phyloP scores from a whole-genome alignment of 768 basidiomycete species.

The Hypsizygus marmoreus region DNA sequence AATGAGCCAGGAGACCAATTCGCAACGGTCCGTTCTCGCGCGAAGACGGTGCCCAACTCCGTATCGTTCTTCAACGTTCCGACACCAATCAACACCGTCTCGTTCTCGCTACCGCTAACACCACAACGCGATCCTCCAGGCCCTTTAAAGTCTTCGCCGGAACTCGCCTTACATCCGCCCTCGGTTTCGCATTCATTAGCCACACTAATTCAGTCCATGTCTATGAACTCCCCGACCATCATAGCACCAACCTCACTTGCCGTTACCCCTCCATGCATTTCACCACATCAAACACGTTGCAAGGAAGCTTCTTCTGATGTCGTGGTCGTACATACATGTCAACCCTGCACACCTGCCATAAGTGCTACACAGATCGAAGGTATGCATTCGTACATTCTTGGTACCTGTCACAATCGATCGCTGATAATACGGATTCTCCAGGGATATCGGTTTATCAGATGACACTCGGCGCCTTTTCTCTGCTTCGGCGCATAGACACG shows the following conservation, averaged over 20 bases:
- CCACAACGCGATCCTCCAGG: slow-evolving; percentile 20
- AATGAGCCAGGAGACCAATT: slow-evolving; percentile 12
- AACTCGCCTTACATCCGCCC: slow-evolving; percentile 20
- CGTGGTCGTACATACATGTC: slow-evolving; percentile 64
- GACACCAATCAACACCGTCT: slow-evolving; percentile 8
- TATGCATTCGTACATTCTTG: slow-evolving; percentile 27
- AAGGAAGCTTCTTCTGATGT: slow-evolving; percentile 32
- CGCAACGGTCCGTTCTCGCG: slow-evolving; percentile 38
- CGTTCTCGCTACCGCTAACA: slow-evolving; percentile 12
- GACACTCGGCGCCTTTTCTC: slow-evolving; percentile 51
- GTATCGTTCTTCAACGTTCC: slow-evolving; percentile 23
- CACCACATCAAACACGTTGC: slow-evolving; percentile 41
- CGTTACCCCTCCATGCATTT: slow-evolving; percentile 35
- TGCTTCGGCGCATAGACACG: slow-evolving; percentile 76
- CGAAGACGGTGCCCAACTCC: slow-evolving; percentile 36
- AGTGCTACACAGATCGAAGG: slow-evolving; percentile 74
- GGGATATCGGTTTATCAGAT: slow-evolving; percentile 79
- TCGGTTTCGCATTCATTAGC: slow-evolving; percentile 32
- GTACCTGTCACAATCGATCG: slow-evolving; percentile 10
- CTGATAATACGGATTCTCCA: slow-evolving; percentile 25
- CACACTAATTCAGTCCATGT: slow-evolving; percentile 42
- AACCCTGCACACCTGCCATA: slow-evolving; percentile 62
- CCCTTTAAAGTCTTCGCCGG: slow-evolving; percentile 21
- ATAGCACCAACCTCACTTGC: slow-evolving; percentile 32
- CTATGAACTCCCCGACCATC: slow-evolving; percentile 36